Base-by-base conservation (phyloP, 768 basidiomycete genomes). In the Vararia minispora region DNA sequence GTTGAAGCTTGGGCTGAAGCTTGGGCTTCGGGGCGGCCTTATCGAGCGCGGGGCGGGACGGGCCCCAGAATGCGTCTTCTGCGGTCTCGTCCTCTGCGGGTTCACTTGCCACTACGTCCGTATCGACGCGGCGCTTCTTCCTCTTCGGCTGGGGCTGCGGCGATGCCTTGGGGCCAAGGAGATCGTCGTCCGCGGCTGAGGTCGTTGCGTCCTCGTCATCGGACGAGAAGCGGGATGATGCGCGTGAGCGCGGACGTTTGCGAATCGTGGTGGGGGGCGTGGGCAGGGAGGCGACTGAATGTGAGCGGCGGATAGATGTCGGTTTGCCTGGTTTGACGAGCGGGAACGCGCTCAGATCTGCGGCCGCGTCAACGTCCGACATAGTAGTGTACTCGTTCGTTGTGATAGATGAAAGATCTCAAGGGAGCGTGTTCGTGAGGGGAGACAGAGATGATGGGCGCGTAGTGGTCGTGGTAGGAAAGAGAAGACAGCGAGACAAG, bases 41-140 rank as follows among this genome's bases (percentile, higher is more conserved):
- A 23, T 30, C 29, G 23, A 46, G 41, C n/a, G n/a, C n/a, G n/a
- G n/a, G n/a, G n/a, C n/a, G n/a, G n/a, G n/a, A n/a, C n/a, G n/a
- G n/a, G n/a, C n/a, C n/a, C 47, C 47, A 48, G 31, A 48, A 48
- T 5, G 41, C 30, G 26, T 48, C 47, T 38, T 48, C 47, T n/a
- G n/a, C n/a, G n/a, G n/a, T n/a, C 5, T 23, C 18, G n/a, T 46
- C 45, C 39, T 46, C 44, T 11, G 37, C 37, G 14, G 33, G 42
- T 17, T 46, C 41, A 17, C 43, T 45, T 6, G 41, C 47, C 9
- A 43, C 45, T 12, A 48, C 41, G n/a, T n/a, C n/a, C 9, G 37
- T 39, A 33, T 48, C 47, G 24, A 48, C 40, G 32, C 41, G 37
- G 32, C 47, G 47, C 27, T 45, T 41, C 24, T 48, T 48, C 25